Conservation (phyloP, 2,329 filamentous ascomycete species). For the Fusarium sulawesiense region DNA sequence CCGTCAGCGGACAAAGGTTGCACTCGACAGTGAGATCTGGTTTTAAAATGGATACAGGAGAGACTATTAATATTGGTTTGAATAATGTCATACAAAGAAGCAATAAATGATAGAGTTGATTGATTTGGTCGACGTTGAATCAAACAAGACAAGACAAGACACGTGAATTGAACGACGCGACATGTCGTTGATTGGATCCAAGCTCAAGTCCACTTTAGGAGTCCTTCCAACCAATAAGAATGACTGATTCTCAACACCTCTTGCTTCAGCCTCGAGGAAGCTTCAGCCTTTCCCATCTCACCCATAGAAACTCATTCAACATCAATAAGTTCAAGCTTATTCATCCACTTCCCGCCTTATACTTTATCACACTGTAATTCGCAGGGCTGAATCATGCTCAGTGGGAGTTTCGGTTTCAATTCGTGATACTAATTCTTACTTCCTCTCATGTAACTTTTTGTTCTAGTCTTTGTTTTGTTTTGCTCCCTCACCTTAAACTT, state of each 20-base stretch:
- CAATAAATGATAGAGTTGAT: not conserved
- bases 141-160: not conserved
- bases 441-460: conserved; percentile 25
- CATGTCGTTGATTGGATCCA: conserved; percentile 21
- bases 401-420: not conserved
- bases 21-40: not conserved
- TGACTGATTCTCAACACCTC: conserved; percentile 3
- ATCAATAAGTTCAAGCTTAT: conserved; percentile 8
- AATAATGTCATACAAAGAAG: not conserved
- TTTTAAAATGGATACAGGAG: not conserved
- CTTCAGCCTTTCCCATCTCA: conserved; percentile 41
- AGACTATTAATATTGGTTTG: not conserved
- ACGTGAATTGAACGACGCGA: conserved; percentile 15
- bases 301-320: conserved; percentile 9
- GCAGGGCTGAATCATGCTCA: conserved; percentile 24
- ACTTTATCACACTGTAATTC: conserved; percentile 16
- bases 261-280: conserved; percentile 36
- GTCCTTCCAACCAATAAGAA: conserved; percentile 28
- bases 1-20: not conserved
- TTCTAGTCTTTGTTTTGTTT: conserved; percentile 1
- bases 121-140: not conserved
- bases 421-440: not conserved
- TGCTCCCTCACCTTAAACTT: conserved; percentile 9
- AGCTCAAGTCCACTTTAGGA: conserved; percentile 26
- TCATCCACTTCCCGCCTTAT: conserved; percentile 16